Conservation (phyloP, 2,329 filamentous ascomycete species). For the Fusarium palustre region DNA sequence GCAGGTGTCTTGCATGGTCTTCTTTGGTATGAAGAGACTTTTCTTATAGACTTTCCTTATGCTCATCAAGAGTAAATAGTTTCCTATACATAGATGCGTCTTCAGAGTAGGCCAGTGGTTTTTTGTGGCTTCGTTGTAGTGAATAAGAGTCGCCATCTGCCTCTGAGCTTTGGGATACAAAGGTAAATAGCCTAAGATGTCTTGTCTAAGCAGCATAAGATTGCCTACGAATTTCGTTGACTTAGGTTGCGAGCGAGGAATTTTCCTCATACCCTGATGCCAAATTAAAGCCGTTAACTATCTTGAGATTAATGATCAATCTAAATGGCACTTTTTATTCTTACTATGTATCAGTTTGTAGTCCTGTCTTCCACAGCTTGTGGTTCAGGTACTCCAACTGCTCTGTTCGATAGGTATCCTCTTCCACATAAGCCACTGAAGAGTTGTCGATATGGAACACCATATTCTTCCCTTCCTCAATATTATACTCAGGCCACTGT, state of each 20-base stretch:
- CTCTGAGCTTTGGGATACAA: too few relatives aligned
- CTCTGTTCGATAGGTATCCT: conserved; percentile 19
- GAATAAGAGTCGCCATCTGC: too few relatives aligned
- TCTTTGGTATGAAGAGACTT: background rate
- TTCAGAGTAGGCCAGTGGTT: background rate
- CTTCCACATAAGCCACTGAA: conserved; percentile 14
- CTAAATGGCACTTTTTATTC: background rate
- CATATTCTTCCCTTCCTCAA: background rate
- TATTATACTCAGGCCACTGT: conserved; percentile 16
- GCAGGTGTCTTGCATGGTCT: too few relatives aligned
- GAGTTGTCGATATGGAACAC: conserved; percentile 29
- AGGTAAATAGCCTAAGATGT: too few relatives aligned
- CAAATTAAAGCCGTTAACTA: background rate
- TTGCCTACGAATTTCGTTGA: too few relatives aligned
- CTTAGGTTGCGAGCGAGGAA: too few relatives aligned
- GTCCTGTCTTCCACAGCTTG: conserved; percentile 23
- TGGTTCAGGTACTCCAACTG: conserved; percentile 32
- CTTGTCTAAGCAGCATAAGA: too few relatives aligned
- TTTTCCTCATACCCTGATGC: too few relatives aligned
- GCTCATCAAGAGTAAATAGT: background rate
- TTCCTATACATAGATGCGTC: background rate
- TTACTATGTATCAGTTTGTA: background rate
- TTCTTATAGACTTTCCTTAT: background rate
- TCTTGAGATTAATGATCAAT: background rate
- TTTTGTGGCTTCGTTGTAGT: too few relatives aligned